Conservation (phyloP, 805 yeast genomes). For the Wickerhamomyces pijperi region DNA sequence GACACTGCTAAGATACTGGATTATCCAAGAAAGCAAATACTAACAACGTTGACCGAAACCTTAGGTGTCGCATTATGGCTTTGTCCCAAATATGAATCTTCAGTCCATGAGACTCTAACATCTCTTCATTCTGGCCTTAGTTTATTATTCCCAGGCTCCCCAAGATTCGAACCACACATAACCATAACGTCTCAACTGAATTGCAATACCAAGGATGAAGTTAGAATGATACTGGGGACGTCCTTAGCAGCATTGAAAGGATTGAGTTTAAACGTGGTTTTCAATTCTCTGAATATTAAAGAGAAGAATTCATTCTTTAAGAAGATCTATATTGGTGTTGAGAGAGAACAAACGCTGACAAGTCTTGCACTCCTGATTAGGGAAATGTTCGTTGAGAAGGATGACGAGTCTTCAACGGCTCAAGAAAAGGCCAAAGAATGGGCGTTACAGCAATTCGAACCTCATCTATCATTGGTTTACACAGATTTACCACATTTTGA, state of each 20-base stretch:
- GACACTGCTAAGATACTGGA: too few species aligned
- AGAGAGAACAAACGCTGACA: constrained; percentile 14
- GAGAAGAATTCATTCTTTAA: constrained; percentile 14
- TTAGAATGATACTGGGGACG: constrained; percentile 44
- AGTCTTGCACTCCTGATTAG: constrained; percentile 37
- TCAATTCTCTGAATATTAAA: constrained; percentile 10
- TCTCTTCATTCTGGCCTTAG: constrained; percentile 54
- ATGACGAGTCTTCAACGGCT: constrained; percentile 15
- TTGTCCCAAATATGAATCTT: constrained; percentile 48
- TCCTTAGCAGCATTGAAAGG: constrained; percentile 40
- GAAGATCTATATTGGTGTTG: constrained; percentile 13
- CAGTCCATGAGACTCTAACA: constrained; percentile 42
- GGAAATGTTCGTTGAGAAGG: constrained; percentile 36
- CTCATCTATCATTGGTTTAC: constrained; percentile 66
- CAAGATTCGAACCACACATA: constrained; percentile 63
- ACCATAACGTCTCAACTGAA: constrained; percentile 58
- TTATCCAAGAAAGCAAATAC: too few species aligned
- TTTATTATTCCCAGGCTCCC: constrained; percentile 65
- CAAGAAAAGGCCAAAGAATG: constrained; percentile 41
- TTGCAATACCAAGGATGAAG: constrained; percentile 41
- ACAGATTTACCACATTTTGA: constrained; percentile 56
- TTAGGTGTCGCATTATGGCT: constrained; percentile 60
- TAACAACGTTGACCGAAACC: too few species aligned
- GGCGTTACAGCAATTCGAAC: constrained; percentile 47
- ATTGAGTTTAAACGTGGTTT: constrained; percentile 5